These are phyloP conservation scores for Anthracocystis walkeri DNA, from an alignment of 1,284 basidiomycete genomes.

Conservation along the genomic window DNA sequence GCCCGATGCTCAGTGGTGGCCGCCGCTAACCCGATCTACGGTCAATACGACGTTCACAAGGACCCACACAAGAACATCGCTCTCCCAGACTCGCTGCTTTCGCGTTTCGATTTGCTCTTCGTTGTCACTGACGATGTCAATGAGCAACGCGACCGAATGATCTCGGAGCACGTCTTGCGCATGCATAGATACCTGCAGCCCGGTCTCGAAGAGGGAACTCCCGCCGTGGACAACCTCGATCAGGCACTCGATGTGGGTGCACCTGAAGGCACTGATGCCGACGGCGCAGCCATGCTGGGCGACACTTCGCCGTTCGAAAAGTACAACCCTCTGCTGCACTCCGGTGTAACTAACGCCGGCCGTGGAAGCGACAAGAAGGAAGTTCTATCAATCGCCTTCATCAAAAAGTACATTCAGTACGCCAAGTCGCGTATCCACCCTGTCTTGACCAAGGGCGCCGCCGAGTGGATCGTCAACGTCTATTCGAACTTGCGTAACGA, in stretches of 20 bases:
- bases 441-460: constrained; percentile 88
- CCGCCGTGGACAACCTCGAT: constrained; percentile 85
- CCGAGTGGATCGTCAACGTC: constrained; percentile 92
- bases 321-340: constrained; percentile 93
- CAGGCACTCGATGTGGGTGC: constrained; percentile 67
- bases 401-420: constrained; percentile 99
- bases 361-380: constrained; percentile 74
- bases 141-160: constrained; percentile 90
- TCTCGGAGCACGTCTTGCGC: constrained; percentile 96
- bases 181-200: constrained; percentile 98
- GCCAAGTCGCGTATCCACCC: constrained; percentile 83
- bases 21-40: constrained; percentile 98
- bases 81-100: constrained; percentile 95
- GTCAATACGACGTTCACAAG: constrained; percentile 99
- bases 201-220: constrained; percentile 88
- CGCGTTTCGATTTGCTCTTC: constrained; percentile 98
- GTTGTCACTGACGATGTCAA: constrained; percentile 98
- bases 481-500: constrained; percentile 94
- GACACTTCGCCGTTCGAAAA: constrained; percentile 78
- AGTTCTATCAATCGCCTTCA: constrained; percentile 90
- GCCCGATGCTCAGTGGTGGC: constrained; percentile 97
- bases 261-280: constrained; percentile 57
- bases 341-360: constrained; percentile 75
- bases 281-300: constrained; percentile 54
- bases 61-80: constrained; percentile 99